A percentile compares a stretch with the other conserved stretches of the same genome.
phyloP scores from a whole-genome alignment of 2,329 filamentous ascomycete genomes.

The Trichoderma semiorbis region DNA sequence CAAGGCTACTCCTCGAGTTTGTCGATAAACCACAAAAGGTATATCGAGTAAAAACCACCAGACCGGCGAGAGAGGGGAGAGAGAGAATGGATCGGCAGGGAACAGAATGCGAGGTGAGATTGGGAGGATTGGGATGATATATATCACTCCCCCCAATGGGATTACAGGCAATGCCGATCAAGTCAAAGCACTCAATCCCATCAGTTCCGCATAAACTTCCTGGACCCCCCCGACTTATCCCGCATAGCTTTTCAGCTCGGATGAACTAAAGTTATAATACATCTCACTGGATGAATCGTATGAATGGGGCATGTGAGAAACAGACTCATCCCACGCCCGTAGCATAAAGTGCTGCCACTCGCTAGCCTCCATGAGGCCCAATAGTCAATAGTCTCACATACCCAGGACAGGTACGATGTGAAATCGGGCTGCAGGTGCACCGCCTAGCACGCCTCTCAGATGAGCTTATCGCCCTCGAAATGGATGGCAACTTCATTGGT shows the following conservation, averaged over 20 bases:
- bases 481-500: slow-evolving; percentile 8
- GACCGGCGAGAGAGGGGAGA: neutral
- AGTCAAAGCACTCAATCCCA: neutral
- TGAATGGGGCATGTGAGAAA: neutral
- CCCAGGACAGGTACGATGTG: slow-evolving; percentile 1
- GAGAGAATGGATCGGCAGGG: neutral
- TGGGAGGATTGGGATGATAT: slow-evolving; percentile 4
- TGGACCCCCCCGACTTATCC: neutral
- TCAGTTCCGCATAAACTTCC: neutral
- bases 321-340: slow-evolving; percentile 4
- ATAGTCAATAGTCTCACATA: slow-evolving; percentile 2
- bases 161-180: neutral
- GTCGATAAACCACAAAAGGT: neutral
- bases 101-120: neutral
- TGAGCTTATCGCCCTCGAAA: slow-evolving; percentile 16
- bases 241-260: slow-evolving; percentile 1
- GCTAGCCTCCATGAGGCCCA: neutral
- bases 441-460: neutral
- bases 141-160: neutral
- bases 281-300: neutral
- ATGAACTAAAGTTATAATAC: slow-evolving; percentile 2
- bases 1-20: neutral
- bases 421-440: neutral
- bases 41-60: neutral
- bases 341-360: neutral